Percentiles rank a stretch among this genome's conserved stretches.
Evolutionary conservation across 1,284 basidiomycete genomes (phyloP).

Genomic region (Meira nashicola): DNA sequence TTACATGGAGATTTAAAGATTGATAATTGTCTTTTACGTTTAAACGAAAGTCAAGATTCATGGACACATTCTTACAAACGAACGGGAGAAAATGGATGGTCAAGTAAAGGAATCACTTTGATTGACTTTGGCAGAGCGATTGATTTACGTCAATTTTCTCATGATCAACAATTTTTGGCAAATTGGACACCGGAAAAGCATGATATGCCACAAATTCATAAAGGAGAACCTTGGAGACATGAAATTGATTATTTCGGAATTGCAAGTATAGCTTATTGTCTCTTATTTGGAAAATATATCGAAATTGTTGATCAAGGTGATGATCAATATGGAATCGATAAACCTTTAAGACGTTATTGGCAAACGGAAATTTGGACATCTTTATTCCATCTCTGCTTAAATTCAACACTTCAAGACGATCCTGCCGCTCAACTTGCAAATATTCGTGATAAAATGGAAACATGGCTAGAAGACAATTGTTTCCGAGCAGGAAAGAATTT

Average conservation of each 20-base stretch:
- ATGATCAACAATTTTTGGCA: slow-evolving; percentile 72
- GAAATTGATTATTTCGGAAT: slow-evolving; percentile 94
- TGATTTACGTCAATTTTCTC: slow-evolving; percentile 58
- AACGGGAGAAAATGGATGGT: slow-evolving; percentile 76
- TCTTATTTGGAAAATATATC: slow-evolving; percentile 90
- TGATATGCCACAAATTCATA: slow-evolving; percentile 87
- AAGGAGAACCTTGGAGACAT: slow-evolving; percentile 79
- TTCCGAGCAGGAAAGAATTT: slow-evolving; percentile 67
- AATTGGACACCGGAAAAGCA: slow-evolving; percentile 71
- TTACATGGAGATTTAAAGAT: slow-evolving; percentile 99
- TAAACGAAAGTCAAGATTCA: slow-evolving; percentile 66
- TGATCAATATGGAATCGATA: slow-evolving; percentile 51
- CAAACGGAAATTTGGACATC: slow-evolving; percentile 79
- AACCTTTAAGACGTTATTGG: slow-evolving; percentile 89
- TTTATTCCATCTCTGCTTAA: slow-evolving; percentile 81
- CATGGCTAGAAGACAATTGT: slow-evolving; percentile 66
- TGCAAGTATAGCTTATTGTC: slow-evolving; percentile 84
- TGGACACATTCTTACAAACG: slow-evolving; percentile 75
- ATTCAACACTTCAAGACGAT: slow-evolving; percentile 61
- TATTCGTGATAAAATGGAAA: slow-evolving; percentile 75
- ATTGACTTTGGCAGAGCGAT: slow-evolving; percentile 96
- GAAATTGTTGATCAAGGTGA: slow-evolving; percentile 21
- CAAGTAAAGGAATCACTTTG: slow-evolving; percentile 76
- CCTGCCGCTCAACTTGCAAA: slow-evolving; percentile 55
- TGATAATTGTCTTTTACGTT: slow-evolving; percentile 90